phyloP scores from a whole-genome alignment of 1,139 yeast genomes.

The Geotrichum klebahnii region DNA sequence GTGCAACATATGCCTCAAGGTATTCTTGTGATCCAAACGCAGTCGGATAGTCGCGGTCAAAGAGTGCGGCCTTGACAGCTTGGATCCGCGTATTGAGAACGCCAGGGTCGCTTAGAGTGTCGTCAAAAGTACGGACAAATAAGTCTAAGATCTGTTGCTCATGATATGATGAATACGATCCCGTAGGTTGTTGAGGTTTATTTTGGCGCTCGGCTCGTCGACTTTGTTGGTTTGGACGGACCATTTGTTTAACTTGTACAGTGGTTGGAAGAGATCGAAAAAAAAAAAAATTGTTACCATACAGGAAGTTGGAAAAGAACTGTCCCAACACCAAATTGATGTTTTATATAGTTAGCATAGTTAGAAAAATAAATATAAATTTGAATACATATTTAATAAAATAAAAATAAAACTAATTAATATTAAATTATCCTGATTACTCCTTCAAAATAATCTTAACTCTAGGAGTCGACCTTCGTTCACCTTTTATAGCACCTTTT shows the following conservation, averaged over 20 bases:
- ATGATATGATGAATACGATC: constrained; percentile 8
- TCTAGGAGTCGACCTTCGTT: no score
- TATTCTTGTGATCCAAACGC: constrained; percentile 66
- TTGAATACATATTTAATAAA: no score
- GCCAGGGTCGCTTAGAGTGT: background rate
- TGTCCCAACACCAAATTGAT: no score
- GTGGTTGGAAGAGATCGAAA: background rate
- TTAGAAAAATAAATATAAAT: no score
- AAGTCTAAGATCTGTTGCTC: constrained; percentile 17
- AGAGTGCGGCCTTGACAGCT: constrained; percentile 63
- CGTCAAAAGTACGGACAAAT: constrained; percentile 8
- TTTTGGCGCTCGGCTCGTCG: background rate
- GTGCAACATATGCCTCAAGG: constrained; percentile 68
- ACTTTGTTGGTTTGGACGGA: background rate
- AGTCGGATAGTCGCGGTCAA: constrained; percentile 59
- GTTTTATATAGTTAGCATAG: no score
- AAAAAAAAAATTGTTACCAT: background rate
- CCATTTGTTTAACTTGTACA: background rate
- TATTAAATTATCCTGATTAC: no score
- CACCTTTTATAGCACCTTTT: no score
- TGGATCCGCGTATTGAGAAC: constrained; percentile 45
- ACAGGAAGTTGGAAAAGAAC: no score
- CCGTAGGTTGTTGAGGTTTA: background rate
- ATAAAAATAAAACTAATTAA: no score
- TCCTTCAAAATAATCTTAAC: no score